Base-by-base conservation (phyloP, 805 yeast species). In the Candida dajiaensis region DNA sequence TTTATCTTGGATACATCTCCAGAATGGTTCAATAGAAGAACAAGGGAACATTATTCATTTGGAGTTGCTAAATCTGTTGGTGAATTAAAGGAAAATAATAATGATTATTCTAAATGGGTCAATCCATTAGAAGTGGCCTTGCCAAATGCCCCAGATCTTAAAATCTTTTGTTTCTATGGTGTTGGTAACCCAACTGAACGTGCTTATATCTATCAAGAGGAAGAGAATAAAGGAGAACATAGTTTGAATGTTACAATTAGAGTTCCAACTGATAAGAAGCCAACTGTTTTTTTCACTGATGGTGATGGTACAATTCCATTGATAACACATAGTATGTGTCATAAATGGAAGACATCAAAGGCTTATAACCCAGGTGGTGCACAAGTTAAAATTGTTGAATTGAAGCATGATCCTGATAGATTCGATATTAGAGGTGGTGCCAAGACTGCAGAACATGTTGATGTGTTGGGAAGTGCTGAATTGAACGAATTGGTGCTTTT, bases 341-440 rank as follows among this genome's bases (percentile, higher is more conserved):
- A 94, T 60, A 82, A 85, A 61, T 90, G 97, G 97, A 81, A 81
- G 55, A 77, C 79, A 44, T 72, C 77, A 26, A 77, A 83, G 47
- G 71, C 78, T 55, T 86, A 74, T 65, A 94, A 94, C 62, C 99
- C 99, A 2, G 95, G 86, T 1, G 73, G 76, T 9, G 66, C 79
- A 2, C 58, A 71, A 18, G 95, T 92, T 19, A 90, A 79, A 20
- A 74, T 89, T 42, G 96, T 92, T 13, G 99, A 94, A 67, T 84
- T 94, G 70, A 77, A 78, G 57, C 97, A 94, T 59, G 95, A 90
- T 61, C 99, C 99, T 0, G 96, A 88, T 59, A 70, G 87, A 54
- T 89, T 86, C 58, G 99, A 94, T 68, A 86, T 94, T 29, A 77
- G 99, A 53, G 99, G 99, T 22, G 99, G 99, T 13, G 95, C 97